These are phyloP conservation scores for Marasmius sp. DNA, from an alignment of 1,284 basidiomycete genomes.

Conservation along the genomic window DNA sequence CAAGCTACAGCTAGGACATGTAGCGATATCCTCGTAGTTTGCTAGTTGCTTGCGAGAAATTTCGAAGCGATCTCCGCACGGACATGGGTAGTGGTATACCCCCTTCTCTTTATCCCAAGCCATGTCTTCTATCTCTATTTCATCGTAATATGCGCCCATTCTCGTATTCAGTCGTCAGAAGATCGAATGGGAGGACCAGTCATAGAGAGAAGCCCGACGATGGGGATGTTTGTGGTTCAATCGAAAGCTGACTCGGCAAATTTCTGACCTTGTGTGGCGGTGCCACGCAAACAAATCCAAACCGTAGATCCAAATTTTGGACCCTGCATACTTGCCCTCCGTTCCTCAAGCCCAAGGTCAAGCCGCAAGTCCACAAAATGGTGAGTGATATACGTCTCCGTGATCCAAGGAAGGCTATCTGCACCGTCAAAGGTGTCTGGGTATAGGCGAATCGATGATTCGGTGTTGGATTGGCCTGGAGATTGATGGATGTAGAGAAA, in stretches of 20 bases:
- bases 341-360: background rate
- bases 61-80: conserved; percentile 98
- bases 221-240: background rate
- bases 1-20: conserved; percentile 94
- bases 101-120: conserved; percentile 82
- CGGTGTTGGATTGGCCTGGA: background rate
- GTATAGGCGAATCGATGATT: no score
- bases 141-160: conserved; percentile 87
- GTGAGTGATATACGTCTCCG: conserved; percentile 11
- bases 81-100: conserved; percentile 95
- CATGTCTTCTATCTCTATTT: conserved; percentile 96
- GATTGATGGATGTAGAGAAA: background rate
- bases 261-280: background rate
- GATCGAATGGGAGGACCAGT: background rate
- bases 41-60: conserved; percentile 87
- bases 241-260: background rate
- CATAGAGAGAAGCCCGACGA: background rate
- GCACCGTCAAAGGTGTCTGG: no score
- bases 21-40: conserved; percentile 94
- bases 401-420: no score
- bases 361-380: conserved; percentile 21
- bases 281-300: background rate
- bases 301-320: background rate
- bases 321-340: background rate
- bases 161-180: background rate